Evolutionary conservation across 805 yeast genomes (phyloP).

Genomic region (Kuraishia capsulata): DNA sequence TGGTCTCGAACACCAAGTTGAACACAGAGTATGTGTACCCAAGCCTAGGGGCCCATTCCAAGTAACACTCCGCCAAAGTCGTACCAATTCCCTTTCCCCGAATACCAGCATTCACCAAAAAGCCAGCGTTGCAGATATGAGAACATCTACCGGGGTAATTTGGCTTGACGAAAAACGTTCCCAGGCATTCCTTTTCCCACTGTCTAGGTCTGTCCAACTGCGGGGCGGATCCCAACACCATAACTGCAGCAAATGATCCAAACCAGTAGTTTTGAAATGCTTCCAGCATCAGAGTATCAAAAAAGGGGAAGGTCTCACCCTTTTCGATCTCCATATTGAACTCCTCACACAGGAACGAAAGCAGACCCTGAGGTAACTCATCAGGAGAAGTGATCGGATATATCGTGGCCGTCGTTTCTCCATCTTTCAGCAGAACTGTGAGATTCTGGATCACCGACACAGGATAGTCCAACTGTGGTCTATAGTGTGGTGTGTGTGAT

Average conservation of each 20-base stretch:
- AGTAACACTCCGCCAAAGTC: constrained; percentile 71
- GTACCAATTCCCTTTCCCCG: constrained; percentile 89
- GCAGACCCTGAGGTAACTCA: constrained; percentile 67
- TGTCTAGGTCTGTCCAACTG: constrained; percentile 42
- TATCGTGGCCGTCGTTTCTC: constrained; percentile 87
- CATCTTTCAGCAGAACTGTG: constrained; percentile 75
- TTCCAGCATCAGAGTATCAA: constrained; percentile 67
- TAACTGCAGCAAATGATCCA: constrained; percentile 68
- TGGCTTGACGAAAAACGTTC: constrained; percentile 77
- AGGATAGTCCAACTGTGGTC: constrained; percentile 31
- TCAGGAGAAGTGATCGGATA: constrained; percentile 68
- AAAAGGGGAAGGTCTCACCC: constrained; percentile 83
- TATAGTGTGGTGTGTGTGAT: constrained; percentile 35
- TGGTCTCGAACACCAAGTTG: constrained; percentile 83
- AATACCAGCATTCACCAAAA: constrained; percentile 87
- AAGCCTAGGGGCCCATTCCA: constrained; percentile 85
- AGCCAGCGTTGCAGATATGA: constrained; percentile 85
- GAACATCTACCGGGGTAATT: constrained; percentile 90
- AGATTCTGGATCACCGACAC: constrained; percentile 40
- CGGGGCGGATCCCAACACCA: constrained; percentile 68
- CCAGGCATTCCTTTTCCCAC: constrained; percentile 92
- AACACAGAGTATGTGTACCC: constrained; percentile 83
- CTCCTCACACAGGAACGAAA: constrained; percentile 82
- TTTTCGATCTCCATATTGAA: constrained; percentile 86
- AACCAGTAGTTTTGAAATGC: constrained; percentile 86